Evolutionary conservation across 78 protist species (phyloP).

Genomic region (Speleostelium caveatum): DNA sequence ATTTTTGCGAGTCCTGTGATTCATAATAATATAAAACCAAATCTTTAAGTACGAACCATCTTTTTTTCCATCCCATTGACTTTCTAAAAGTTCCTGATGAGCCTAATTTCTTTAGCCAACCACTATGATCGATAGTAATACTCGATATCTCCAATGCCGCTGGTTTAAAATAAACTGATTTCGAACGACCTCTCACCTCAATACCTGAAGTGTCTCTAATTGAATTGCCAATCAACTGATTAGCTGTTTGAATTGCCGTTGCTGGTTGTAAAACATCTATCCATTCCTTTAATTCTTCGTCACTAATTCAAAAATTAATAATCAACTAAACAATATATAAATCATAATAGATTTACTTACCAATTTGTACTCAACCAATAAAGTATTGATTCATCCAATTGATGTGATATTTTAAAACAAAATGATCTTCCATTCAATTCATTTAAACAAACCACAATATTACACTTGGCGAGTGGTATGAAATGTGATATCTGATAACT

Average conservation of each 20-base stretch:
- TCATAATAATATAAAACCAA: constrained; percentile 59
- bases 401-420: constrained; percentile 50
- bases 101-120: constrained; percentile 55
- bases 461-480: constrained; percentile 64
- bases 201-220: constrained; percentile 19
- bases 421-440: constrained; percentile 40
- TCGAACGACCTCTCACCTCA: constrained; percentile 22
- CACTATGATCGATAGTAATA: constrained; percentile 24
- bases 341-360: no score
- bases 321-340: no score
- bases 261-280: background rate
- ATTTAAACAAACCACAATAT: background rate
- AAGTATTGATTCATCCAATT: constrained; percentile 36
- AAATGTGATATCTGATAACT: constrained; percentile 34
- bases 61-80: constrained; percentile 35
- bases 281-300: constrained; percentile 45
- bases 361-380: constrained; percentile 55
- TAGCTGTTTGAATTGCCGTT: constrained; percentile 33
- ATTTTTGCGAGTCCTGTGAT: background rate
- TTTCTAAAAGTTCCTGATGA: constrained; percentile 25
- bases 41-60: constrained; percentile 77
- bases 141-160: constrained; percentile 39
- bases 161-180: constrained; percentile 40
- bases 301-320: no score
- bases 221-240: constrained; percentile 32